Evolutionary conservation across 23 red algal genomes (phyloP), one percentile per base, ranked within the genome.

Genomic region (Agarophyton chilense): DNA sequence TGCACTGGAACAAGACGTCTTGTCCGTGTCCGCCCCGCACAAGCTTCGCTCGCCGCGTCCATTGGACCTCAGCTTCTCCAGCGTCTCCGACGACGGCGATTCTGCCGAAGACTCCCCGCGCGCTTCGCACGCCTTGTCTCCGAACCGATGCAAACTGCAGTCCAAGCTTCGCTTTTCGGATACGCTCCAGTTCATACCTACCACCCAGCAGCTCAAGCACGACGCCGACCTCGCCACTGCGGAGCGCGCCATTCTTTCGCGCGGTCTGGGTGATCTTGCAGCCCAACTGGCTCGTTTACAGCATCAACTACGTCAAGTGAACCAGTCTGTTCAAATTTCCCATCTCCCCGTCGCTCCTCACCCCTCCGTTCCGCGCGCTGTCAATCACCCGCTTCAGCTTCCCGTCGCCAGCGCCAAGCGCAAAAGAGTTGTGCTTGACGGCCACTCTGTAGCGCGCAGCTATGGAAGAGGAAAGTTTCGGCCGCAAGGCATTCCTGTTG

Each of bases 391-490:
- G 35, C 6, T 52, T 18, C 50, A 34, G 43, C 43, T 19, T 44
- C 19, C 9, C 33, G 11, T 32, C 19, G 11, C 55, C 8, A 42
- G 43, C 26, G 38, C 79, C 18, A 83, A 83, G 57, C 79, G 79
- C 13, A 42, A 38, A 29, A 83, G 79, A 67, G 79, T 83, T 13
- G 79, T 83, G 11, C 56, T 83, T 83, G 79, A 83, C 31, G 79
- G 34, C 56, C 39, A 83, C 38, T 44, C 39, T 44, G 61, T 83
- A 10, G 79, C 79, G 12, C 28, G 44, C 43, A 10, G 25, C 18
- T 83, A 83, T 32, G 79, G 79, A 16, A 83, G 31, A 47, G 79
- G 79, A 42, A 61, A 67, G 10, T 83, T 83, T 32, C 65, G 28
- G 41, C 44, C 61, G 11, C 55, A 83, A 11, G 79, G 79, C n/a